A percentile compares a stretch with the other conserved stretches of the same genome.
phyloP scores from a whole-genome alignment of 164 flowering plant genomes.

The Kingdonia uniflora region DNA sequence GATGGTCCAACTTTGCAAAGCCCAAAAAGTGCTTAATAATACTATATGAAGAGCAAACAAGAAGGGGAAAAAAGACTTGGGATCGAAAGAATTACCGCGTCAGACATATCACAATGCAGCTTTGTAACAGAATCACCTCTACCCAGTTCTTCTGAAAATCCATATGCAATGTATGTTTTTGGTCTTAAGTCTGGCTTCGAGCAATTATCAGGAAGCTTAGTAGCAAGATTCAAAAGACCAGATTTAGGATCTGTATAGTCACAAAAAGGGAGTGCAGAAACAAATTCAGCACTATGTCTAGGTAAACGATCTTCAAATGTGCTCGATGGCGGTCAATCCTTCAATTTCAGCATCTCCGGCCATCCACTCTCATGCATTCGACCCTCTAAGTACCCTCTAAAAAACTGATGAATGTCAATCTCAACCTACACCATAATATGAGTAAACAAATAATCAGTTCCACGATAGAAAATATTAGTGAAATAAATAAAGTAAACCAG shows the following conservation, averaged over 20 bases:
- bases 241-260: slow-evolving; percentile 63
- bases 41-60: no score
- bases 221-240: slow-evolving; percentile 63
- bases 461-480: no score
- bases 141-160: slow-evolving; percentile 63
- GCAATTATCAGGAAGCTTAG: slow-evolving; percentile 48
- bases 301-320: slow-evolving; percentile 67
- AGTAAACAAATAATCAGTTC: no score
- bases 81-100: slow-evolving; percentile 36
- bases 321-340: slow-evolving; percentile 79
- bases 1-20: no score
- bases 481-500: no score
- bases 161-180: slow-evolving; percentile 74
- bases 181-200: slow-evolving; percentile 80
- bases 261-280: slow-evolving; percentile 54
- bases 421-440: slow-evolving; percentile 41
- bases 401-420: slow-evolving; percentile 58
- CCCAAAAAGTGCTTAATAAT: no score
- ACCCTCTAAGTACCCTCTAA: slow-evolving; percentile 64
- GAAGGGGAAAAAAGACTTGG: no score
- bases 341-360: slow-evolving; percentile 82
- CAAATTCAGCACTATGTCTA: slow-evolving; percentile 68
- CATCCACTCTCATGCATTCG: slow-evolving; percentile 51
- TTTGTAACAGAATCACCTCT: slow-evolving; percentile 81
- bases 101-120: slow-evolving; percentile 73